These are phyloP conservation scores for Triangularia setosa DNA, from an alignment of 2,329 filamentous ascomycete genomes.

Conservation along the genomic window DNA sequence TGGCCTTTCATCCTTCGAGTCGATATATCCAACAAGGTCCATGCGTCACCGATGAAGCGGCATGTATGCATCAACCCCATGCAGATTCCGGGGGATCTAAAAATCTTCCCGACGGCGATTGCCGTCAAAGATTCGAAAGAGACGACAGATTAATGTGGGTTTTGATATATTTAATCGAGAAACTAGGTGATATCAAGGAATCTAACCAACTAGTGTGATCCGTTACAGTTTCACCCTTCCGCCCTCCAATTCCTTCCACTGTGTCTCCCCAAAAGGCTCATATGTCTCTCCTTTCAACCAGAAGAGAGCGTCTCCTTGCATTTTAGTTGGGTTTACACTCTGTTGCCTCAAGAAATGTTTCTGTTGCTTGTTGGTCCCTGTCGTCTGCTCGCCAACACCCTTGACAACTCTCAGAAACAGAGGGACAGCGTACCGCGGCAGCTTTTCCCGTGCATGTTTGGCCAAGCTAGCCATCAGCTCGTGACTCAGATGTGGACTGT, in stretches of 20 bases:
- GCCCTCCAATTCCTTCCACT: constrained; percentile 65
- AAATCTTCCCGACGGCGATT: background rate
- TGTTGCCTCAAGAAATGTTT: constrained; percentile 67
- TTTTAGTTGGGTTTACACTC: constrained; percentile 64
- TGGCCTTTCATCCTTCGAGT: too few species aligned
- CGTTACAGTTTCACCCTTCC: constrained; percentile 66
- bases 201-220: background rate
- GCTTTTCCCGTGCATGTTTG: constrained; percentile 47
- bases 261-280: constrained; percentile 58
- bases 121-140: background rate
- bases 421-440: constrained; percentile 74
- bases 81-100: too few species aligned
- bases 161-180: too few species aligned
- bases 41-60: background rate
- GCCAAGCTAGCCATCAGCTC: constrained; percentile 56
- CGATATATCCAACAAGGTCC: background rate
- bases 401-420: constrained; percentile 70
- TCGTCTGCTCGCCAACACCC: constrained; percentile 58
- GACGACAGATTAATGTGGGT: background rate
- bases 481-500: constrained; percentile 37
- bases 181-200: background rate
- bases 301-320: constrained; percentile 47
- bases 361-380: constrained; percentile 85
- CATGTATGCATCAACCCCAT: background rate
- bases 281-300: constrained; percentile 68